Base-by-base conservation (phyloP, 306 rosid species). In the Albizia julibrissin region DNA sequence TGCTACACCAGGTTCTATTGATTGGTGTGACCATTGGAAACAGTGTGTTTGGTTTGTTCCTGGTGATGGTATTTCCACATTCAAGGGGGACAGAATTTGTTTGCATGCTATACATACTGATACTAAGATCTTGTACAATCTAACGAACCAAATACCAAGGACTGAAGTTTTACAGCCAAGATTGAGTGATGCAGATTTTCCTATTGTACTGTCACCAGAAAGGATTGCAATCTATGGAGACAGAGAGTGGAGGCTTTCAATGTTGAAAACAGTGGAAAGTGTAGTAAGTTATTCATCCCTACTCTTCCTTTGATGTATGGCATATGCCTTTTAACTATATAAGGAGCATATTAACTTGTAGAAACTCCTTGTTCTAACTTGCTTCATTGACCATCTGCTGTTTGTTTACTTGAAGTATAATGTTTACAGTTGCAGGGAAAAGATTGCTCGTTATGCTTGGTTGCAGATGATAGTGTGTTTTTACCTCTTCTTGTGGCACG, bases 11-110 rank as follows among this genome's bases (percentile, higher is more conserved):
- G 98, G 97, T 85, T 78, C 88, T 68, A 86, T 69, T 52, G 90
- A 85, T 73, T 95, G 98, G 99, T 90, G 99, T 85, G 98, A 93
- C 89, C 99, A 95, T 81, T 95, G 99, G 99, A 95, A 93, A 85
- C 99, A 95, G 83, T 95, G 97, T 84, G 97, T 90, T 85, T 95
- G 99, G 99, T 95, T 95, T 89, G 91, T 91, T 76, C 95, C 97
- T 26, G 93, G 94, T 62, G 81, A 87, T 68, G 97, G 97, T 33
- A 75, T 87, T 72, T 78, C 94, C 29, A n/a, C 82, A 74, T 81
- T 31, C 59, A 87, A 80, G 84, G 91, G 94, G 64, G 93, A 89
- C 83, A 89, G 85, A 56, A 74, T 91, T 86, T 75, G 79, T 82
- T 65, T 93, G 49, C 84, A 69, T 13, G 98, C 99, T 61, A 69